Evolutionary conservation across 139 green algal genomes (phyloP).

Genomic region (Limnomonas spitsbergensis): DNA sequence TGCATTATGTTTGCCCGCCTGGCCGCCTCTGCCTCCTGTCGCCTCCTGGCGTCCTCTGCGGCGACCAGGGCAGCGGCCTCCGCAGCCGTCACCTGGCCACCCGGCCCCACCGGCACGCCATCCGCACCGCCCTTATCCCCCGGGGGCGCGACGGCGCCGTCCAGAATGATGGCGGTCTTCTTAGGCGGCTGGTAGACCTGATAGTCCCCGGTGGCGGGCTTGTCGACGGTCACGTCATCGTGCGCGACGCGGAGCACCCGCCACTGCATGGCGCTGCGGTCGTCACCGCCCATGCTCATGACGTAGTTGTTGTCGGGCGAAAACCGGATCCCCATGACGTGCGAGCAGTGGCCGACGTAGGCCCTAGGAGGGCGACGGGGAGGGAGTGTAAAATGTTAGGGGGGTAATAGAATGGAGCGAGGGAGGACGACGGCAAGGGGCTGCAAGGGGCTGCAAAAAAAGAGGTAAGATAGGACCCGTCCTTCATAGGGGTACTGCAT

Average conservation of each 20-base stretch:
- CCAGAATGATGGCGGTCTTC: constrained; percentile 4
- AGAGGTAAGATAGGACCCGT: no score
- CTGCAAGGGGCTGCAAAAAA: no score
- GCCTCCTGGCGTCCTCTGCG: constrained; percentile 23
- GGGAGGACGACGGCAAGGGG: neutral
- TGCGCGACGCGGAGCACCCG: neutral
- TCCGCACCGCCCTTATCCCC: neutral
- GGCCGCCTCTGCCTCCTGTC: constrained; percentile 12
- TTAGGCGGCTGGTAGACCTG: constrained; percentile 30
- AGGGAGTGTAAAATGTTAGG: neutral
- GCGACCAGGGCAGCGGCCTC: constrained; percentile 16
- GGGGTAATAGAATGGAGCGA: neutral
- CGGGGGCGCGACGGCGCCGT: neutral
- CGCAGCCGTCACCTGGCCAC: neutral
- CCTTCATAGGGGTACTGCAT: no score
- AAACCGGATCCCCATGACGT: constrained; percentile 67
- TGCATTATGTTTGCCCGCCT: constrained; percentile 9
- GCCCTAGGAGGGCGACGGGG: neutral
- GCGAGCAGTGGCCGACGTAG: constrained; percentile 60
- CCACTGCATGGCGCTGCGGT: constrained; percentile 59
- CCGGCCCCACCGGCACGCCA: neutral
- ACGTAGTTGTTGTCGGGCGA: constrained; percentile 49
- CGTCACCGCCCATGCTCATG: constrained; percentile 56
- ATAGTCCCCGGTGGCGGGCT: neutral
- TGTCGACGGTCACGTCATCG: constrained; percentile 9